Evolutionary conservation across 495 filamentous ascomycete species (phyloP).

Genomic region (Talaromyces nanjingensis): DNA sequence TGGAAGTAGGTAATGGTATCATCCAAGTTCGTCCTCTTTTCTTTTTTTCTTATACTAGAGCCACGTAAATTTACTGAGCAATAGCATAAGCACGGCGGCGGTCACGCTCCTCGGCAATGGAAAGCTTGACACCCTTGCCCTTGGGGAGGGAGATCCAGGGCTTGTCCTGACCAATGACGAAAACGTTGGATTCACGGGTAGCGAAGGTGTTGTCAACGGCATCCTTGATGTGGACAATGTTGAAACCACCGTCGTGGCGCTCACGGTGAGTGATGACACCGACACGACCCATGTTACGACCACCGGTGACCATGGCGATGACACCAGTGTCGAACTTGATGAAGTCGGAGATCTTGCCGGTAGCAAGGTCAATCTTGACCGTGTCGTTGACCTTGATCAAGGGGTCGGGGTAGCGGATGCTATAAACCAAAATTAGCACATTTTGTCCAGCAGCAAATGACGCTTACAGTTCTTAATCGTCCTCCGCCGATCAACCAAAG

Average conservation of each 20-base stretch:
- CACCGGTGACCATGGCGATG: conserved; percentile 95
- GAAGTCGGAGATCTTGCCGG: conserved; percentile 94
- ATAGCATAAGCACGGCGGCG: conserved; percentile 76
- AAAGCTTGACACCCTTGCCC: conserved; percentile 99
- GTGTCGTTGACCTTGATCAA: conserved; percentile 99
- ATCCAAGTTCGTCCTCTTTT: background rate
- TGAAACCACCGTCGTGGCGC: conserved; percentile 99
- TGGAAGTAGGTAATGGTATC: background rate
- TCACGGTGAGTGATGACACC: conserved; percentile 99
- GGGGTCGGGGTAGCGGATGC: conserved; percentile 98
- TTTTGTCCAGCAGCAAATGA: too few species aligned
- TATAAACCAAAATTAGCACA: conserved; percentile 44
- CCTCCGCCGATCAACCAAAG: conserved; percentile 71
- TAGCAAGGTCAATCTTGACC: conserved; percentile 94
- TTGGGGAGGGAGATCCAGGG: conserved; percentile 98
- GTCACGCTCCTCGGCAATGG: conserved; percentile 97
- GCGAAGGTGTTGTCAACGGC: conserved; percentile 99
- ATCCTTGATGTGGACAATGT: conserved; percentile 99
- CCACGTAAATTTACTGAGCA: conserved; percentile 38
- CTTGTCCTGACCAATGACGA: conserved; percentile 95
- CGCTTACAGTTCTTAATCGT: conserved; percentile 37
- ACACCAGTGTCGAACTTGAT: conserved; percentile 96
- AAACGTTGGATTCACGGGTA: conserved; percentile 97
- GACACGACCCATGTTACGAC: conserved; percentile 99
- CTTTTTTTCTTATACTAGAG: background rate